A percentile compares a stretch with the other conserved stretches of the same genome.
Conservation (phyloP, 768 basidiomycete species). For the Dictyophora rubrovolvata region DNA sequence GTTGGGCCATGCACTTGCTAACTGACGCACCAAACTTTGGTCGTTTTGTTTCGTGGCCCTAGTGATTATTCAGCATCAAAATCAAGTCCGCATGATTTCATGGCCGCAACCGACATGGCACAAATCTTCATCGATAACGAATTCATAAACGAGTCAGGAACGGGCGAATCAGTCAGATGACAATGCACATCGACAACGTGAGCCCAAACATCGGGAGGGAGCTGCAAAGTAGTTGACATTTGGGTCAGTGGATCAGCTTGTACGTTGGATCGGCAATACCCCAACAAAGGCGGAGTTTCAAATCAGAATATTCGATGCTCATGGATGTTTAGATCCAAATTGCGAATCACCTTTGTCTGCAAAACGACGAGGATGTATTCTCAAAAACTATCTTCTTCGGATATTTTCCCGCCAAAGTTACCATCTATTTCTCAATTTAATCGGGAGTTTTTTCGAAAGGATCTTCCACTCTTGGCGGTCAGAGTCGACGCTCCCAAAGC, state of each 20-base stretch:
- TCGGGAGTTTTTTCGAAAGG: constrained; percentile 51
- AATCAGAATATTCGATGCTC: not conserved
- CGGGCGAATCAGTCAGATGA: constrained; percentile 79
- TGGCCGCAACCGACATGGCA: constrained; percentile 45
- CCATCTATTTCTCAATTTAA: constrained; percentile 44
- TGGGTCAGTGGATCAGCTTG: not conserved
- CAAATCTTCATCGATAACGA: constrained; percentile 58
- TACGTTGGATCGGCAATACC: too few species aligned
- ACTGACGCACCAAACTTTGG: constrained; percentile 57
- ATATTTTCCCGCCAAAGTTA: constrained; percentile 29
- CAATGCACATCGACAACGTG: constrained; percentile 85
- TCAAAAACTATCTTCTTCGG: not conserved
- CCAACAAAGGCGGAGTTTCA: not conserved
- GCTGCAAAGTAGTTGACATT: not conserved
- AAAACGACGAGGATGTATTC: not conserved
- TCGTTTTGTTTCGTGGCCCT: constrained; percentile 47
- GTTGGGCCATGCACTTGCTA: constrained; percentile 50
- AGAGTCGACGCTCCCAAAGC: constrained; percentile 50
- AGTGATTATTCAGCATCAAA: not conserved
- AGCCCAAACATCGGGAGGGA: constrained; percentile 30
- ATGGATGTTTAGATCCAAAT: constrained; percentile 4
- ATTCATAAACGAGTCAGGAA: constrained; percentile 62
- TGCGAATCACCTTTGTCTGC: constrained; percentile 1
- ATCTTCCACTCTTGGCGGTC: constrained; percentile 57
- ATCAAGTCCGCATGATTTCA: not conserved